Conservation (phyloP, 1,284 basidiomycete genomes). For the Exobasidium cylindrosporum region DNA sequence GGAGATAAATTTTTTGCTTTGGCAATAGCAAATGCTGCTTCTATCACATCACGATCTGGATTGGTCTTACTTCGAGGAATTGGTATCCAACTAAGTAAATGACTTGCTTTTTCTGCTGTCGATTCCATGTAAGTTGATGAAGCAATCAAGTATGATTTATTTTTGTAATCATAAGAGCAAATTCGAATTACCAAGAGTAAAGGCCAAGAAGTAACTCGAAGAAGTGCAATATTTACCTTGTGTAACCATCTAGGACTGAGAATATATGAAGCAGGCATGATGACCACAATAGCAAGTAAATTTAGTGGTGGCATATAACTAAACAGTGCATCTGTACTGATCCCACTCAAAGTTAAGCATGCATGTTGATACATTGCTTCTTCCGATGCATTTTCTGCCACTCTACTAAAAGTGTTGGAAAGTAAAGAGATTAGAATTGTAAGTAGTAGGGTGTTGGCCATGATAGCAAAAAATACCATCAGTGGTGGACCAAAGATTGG, state of each 20-base stretch:
- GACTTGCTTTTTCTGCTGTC: slow-evolving; percentile 6
- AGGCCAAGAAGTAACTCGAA: slow-evolving; percentile 76
- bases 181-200: slow-evolving; percentile 75
- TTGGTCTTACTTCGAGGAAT: slow-evolving; percentile 6
- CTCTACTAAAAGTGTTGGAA: slow-evolving; percentile 85
- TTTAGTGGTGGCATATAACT: slow-evolving; percentile 83
- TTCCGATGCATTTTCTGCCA: slow-evolving; percentile 84
- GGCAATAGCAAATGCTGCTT: slow-evolving; percentile 1
- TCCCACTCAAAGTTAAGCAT: slow-evolving; percentile 60
- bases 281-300: slow-evolving; percentile 30
- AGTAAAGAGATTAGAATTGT: slow-evolving; percentile 71
- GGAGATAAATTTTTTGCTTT: background rate
- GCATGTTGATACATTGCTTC: slow-evolving; percentile 92
- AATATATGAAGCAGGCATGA: slow-evolving; percentile 40
- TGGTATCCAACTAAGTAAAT: slow-evolving; percentile 8
- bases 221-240: slow-evolving; percentile 60
- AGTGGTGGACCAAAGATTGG: slow-evolving; percentile 77
- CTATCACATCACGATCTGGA: slow-evolving; percentile 12
- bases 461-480: slow-evolving; percentile 62
- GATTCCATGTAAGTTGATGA: slow-evolving; percentile 35
- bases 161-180: slow-evolving; percentile 65
- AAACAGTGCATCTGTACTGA: slow-evolving; percentile 83
- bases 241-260: slow-evolving; percentile 58
- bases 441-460: slow-evolving; percentile 73
- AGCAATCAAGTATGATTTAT: background rate